Base-by-base conservation (phyloP, 2,329 filamentous ascomycete genomes). In the Rhinocladiella mackenziei region DNA sequence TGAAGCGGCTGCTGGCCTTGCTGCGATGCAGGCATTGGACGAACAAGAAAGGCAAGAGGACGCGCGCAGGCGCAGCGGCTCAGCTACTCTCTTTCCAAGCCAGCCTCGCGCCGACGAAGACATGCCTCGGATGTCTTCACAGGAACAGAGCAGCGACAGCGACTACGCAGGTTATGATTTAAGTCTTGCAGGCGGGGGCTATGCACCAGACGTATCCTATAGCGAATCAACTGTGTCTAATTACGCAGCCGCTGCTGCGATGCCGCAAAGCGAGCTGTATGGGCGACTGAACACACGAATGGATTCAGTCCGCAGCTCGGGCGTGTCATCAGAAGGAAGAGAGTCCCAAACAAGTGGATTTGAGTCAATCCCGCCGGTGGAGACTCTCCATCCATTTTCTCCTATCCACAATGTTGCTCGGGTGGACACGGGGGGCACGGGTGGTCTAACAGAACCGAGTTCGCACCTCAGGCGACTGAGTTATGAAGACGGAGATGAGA, bases 401-500 rank as follows among this genome's bases (percentile, higher is more conserved):
- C 73, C 78, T 54, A 40, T 39, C 14, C 49, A 49, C 18, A 72
- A 63, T 10, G 75, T 81, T 42, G 87, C 84, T 4, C 78, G 85
- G 41, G 84, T 95, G 38, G 91, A 97, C 64, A 89, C 87, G 34
- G 85, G 80, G 37, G 89, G 86, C 5, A 96, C 89, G n/a, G 92
- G 91, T 29, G 92, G 92, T 1, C 67, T 96, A 19, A 81, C 89
- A 50, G 78, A 86, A 45, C 89, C 89, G 2, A 80, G 74, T 37
- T 74, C 73, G 5, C 77, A 68, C 50, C 65, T 63, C 31, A 70
- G 89, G 54, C 79, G 88, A 48, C 73, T 89, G 58, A 96, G 89
- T 65, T 96, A 92, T 57, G 91, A 97, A 56, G 88, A 95, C 61
- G 91, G 87, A 2, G 92, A 96, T 56, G 92, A 97, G 63, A 73